phyloP scores from a whole-genome alignment of 2,329 filamentous ascomycete species.

The Lachnellula arida region DNA sequence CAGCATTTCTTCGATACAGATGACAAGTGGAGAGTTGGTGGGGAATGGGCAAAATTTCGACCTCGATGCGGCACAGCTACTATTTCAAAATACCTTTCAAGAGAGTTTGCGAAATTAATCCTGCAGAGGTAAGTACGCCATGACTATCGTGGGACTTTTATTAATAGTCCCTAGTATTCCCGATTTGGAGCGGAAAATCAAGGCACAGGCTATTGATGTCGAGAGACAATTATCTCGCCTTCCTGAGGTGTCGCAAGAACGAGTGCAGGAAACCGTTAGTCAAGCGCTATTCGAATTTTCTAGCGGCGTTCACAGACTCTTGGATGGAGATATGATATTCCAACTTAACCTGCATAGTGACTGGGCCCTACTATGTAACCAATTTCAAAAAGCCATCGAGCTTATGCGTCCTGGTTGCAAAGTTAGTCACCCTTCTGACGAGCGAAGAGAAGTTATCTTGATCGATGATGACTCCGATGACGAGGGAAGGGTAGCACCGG shows the following conservation, averaged over 20 bases:
- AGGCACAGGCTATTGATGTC: constrained; percentile 43
- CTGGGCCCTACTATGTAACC: constrained; percentile 32
- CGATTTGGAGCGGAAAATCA: constrained; percentile 33
- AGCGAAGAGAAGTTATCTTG: neutral
- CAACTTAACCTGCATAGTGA: constrained; percentile 40
- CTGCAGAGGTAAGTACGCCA: constrained; percentile 23
- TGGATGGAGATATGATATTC: constrained; percentile 44
- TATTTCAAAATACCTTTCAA: constrained; percentile 45
- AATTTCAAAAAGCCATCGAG: constrained; percentile 33
- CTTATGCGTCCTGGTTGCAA: constrained; percentile 27
- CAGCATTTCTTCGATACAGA: constrained; percentile 42
- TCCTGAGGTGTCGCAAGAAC: constrained; percentile 59
- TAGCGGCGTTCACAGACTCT: constrained; percentile 45
- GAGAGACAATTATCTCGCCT: constrained; percentile 51
- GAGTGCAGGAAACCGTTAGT: constrained; percentile 60
- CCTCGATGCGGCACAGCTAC: constrained; percentile 47
- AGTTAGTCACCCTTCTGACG: constrained; percentile 1
- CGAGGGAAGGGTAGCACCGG: no score
- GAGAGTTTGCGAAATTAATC: constrained; percentile 44
- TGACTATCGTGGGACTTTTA: neutral
- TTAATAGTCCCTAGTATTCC: constrained; percentile 34
- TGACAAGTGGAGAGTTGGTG: constrained; percentile 39
- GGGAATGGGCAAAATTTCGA: constrained; percentile 34
- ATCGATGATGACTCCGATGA: constrained; percentile 12
- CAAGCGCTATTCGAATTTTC: constrained; percentile 56